Base-by-base conservation (phyloP, 2,329 filamentous ascomycete genomes). In the Bipolaris bicolor region DNA sequence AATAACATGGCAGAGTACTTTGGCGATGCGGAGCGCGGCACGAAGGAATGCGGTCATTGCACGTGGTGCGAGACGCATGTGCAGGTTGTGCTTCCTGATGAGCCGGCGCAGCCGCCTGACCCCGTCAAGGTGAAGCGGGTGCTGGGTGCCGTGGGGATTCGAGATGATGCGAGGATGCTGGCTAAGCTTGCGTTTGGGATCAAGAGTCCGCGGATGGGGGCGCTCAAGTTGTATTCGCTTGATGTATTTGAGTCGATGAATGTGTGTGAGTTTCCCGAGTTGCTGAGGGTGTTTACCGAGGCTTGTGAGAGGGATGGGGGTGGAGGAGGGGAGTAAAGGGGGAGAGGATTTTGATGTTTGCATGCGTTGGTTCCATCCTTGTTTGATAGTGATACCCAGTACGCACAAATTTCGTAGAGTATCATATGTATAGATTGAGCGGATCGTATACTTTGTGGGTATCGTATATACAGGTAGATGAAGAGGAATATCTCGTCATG, bases 111-210 rank as follows among this genome's bases (percentile, higher is more conserved):
- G 15, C 60, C 66, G 0, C 75, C 83, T 3, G 74, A 85, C 53
- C 53, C 63, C 0, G 56, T 56, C 0, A 75, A 75, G 0, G 81
- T 87, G 45, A 55, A 70, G 6, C 69, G 65, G 1, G 72, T 88
- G 0, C 71, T 88, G 1, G 58, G 69, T 0, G 76, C 70, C 0
- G 80, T 82, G 11, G 63, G 72, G 0, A 79, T 81, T 1, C 77
- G 83, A 2, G 83, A 88, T 45, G 86, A 89, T 66, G 78, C 86
- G 2, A 73, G 86, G 11, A 83, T 87, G 61, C 73, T 88, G 26
- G 84, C 86, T 0, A 79, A 83, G 18, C 74, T 88, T 3, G 86
- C 85, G 0, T 88, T 88, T 67, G 86, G 86, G 0, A 88, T 88
- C 66, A 49, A 77, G 43, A 88, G 84, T 62, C 86, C 86, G 0